phyloP scores from a whole-genome alignment of 2,329 filamentous ascomycete genomes.

The Didymella keratinophila region DNA sequence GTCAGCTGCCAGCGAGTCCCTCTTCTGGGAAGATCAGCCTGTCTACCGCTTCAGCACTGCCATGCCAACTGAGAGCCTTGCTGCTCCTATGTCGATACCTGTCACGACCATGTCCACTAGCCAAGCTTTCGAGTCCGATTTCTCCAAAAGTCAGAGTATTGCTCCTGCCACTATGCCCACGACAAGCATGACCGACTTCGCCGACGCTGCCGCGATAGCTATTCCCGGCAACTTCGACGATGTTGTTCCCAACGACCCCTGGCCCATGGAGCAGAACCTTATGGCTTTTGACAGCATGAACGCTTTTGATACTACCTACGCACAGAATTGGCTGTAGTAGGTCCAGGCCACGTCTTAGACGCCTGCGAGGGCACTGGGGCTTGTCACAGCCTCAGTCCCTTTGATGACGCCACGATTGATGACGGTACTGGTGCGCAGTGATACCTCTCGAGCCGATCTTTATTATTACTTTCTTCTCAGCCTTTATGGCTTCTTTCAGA shows the following conservation, averaged over 20 bases:
- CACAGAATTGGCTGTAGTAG: constrained; percentile 42
- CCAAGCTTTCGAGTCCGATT: constrained; percentile 42
- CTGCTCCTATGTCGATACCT: constrained; percentile 37
- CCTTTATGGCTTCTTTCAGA: constrained; percentile 33
- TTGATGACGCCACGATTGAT: constrained; percentile 49
- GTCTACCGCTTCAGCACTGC: constrained; percentile 43
- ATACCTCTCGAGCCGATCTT: constrained; percentile 33
- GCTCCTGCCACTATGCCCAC: constrained; percentile 36
- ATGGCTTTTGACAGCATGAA: constrained; percentile 35
- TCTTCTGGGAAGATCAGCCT: constrained; percentile 51
- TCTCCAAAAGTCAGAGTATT: constrained; percentile 36
- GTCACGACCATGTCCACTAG: constrained; percentile 32
- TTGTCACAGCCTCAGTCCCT: constrained; percentile 24
- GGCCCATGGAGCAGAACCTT: constrained; percentile 42
- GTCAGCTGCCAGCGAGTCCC: constrained; percentile 42
- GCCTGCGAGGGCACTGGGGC: constrained; percentile 28
- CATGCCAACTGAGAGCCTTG: constrained; percentile 32
- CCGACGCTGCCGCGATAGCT: constrained; percentile 41
- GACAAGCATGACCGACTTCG: constrained; percentile 33
- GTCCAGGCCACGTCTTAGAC: constrained; percentile 45
- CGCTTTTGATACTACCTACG: constrained; percentile 37
- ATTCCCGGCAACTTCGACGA: constrained; percentile 46
- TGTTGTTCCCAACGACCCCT: constrained; percentile 40
- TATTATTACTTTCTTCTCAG: constrained; percentile 31
- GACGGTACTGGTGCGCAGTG: constrained; percentile 46